Evolutionary conservation across 208 protist genomes (phyloP).

Genomic region (Phytomonas sp.): DNA sequence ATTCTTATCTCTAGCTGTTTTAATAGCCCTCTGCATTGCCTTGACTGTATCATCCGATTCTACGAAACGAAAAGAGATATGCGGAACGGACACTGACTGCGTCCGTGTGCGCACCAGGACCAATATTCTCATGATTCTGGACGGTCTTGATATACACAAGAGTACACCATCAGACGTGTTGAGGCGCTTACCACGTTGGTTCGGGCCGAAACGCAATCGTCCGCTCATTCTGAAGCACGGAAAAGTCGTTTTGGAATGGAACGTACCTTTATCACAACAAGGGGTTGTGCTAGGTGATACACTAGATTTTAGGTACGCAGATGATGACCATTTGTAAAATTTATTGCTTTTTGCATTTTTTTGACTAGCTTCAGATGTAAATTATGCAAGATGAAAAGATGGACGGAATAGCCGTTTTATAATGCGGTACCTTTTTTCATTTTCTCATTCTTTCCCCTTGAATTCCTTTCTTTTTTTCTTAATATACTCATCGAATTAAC

Average conservation of each 20-base stretch:
- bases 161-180: constrained; percentile 17
- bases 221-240: constrained; percentile 12
- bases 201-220: constrained; percentile 12
- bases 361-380: neutral
- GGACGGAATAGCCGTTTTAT: neutral
- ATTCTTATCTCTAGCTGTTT: neutral
- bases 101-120: constrained; percentile 4
- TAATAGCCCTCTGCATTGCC: neutral
- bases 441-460: constrained; percentile 1
- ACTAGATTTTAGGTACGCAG: neutral
- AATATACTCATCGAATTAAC: constrained; percentile 5
- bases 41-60: neutral
- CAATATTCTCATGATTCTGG: constrained; percentile 11
- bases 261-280: constrained; percentile 12
- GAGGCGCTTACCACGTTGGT: constrained; percentile 18
- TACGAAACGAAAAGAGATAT: neutral
- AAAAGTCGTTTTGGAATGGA: constrained; percentile 8
- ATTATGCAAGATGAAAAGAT: neutral
- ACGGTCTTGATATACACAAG: constrained; percentile 16
- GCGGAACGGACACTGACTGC: constrained; percentile 8
- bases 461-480: constrained; percentile 2
- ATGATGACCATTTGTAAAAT: neutral
- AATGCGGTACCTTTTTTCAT: constrained; percentile 6
- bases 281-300: constrained; percentile 10
- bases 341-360: neutral